These are phyloP conservation scores for Populus euphratica DNA, from an alignment of 345 rosid species.

Conservation along the genomic window DNA sequence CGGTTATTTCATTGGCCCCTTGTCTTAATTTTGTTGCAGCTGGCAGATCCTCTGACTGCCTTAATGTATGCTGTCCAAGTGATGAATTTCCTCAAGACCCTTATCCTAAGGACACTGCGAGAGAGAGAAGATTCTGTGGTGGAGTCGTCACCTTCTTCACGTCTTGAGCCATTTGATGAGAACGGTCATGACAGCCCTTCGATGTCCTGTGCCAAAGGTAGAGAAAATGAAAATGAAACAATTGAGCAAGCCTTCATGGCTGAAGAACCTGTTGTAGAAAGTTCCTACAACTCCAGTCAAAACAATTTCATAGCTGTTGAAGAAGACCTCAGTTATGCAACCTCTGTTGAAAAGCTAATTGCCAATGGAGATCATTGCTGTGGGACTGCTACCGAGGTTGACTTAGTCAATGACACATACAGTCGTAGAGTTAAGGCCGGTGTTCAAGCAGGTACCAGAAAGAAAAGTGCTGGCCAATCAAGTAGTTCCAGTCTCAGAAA, in stretches of 20 bases:
- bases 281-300: constrained; percentile 19
- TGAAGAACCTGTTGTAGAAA: constrained; percentile 41
- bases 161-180: constrained; percentile 21
- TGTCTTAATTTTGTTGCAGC: constrained; percentile 16
- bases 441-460: constrained; percentile 14
- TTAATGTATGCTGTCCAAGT: constrained; percentile 30
- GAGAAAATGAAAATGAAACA: constrained; percentile 37
- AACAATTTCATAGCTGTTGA: constrained; percentile 27
- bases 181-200: constrained; percentile 17
- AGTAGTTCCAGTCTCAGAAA: constrained; percentile 33
- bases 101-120: constrained; percentile 20
- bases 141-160: constrained; percentile 10
- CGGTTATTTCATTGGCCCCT: neutral
- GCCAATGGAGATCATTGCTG: constrained; percentile 16
- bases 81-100: constrained; percentile 28
- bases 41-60: constrained; percentile 32
- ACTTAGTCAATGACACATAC: constrained; percentile 15
- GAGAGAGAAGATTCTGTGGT: constrained; percentile 22
- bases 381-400: constrained; percentile 13
- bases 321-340: constrained; percentile 16
- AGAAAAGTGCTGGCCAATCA: constrained; percentile 36
- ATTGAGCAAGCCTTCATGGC: constrained; percentile 29
- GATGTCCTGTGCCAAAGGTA: constrained; percentile 27
- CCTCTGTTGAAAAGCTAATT: constrained; percentile 10
- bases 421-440: constrained; percentile 11